Evolutionary conservation across 345 rosid genomes (phyloP).

Genomic region (Streptanthus diversifolius): DNA sequence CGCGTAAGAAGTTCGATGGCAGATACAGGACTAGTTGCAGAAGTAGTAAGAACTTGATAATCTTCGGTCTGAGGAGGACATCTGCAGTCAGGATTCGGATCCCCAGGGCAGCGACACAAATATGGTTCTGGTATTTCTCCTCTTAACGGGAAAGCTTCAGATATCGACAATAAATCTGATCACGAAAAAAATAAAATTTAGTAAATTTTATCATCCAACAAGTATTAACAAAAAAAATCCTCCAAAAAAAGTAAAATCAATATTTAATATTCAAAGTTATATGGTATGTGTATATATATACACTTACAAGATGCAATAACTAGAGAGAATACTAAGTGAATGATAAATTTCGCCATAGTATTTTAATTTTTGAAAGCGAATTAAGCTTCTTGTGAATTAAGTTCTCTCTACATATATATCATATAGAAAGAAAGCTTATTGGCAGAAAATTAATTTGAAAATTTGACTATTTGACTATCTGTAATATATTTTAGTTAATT

Average conservation of each 20-base stretch:
- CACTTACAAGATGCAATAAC: constrained; percentile 14
- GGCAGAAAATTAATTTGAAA: no score
- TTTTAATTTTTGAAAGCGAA: background rate
- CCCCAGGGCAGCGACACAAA: background rate
- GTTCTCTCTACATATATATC: background rate
- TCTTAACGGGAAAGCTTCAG: background rate
- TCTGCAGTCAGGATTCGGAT: background rate
- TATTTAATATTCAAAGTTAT: background rate
- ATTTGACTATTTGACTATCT: no score
- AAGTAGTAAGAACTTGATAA: background rate
- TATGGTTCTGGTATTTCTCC: background rate
- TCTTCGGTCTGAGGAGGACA: background rate
- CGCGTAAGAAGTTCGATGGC: background rate
- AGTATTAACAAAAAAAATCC: no score
- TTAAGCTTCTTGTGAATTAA: background rate
- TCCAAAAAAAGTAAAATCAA: background rate
- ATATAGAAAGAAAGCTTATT: background rate
- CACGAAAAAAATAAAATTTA: background rate
- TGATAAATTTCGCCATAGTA: background rate
- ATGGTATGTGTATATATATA: background rate
- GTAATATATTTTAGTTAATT: no score
- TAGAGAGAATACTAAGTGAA: background rate
- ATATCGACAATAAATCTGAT: background rate
- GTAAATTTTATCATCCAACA: background rate
- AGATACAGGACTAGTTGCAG: background rate